Conservation (phyloP, 805 yeast species). For the Pichia phayaonensis region DNA sequence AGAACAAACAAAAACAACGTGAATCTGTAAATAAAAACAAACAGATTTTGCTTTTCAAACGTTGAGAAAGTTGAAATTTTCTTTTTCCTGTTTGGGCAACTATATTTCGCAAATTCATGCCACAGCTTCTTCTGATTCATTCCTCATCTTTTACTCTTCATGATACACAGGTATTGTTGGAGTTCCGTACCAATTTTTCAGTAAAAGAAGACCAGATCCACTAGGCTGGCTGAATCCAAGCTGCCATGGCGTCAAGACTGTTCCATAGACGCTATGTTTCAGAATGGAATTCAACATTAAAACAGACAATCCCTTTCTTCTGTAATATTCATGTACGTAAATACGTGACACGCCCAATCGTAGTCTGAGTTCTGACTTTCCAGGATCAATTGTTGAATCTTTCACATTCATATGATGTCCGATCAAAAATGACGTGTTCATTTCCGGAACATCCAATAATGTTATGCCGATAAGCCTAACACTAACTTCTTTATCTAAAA, state of each 20-base stretch:
- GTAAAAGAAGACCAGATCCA: slow-evolving; percentile 49
- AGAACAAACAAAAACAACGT: background rate
- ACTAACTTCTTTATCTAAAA: background rate
- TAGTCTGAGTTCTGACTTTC: slow-evolving; percentile 6
- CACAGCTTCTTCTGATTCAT: slow-evolving; percentile 40
- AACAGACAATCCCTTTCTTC: slow-evolving; percentile 44
- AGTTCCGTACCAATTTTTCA: slow-evolving; percentile 36
- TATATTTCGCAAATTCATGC: slow-evolving; percentile 39
- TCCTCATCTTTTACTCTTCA: background rate
- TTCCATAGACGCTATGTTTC: slow-evolving; percentile 40
- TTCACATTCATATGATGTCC: slow-evolving; percentile 2
- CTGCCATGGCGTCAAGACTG: slow-evolving; percentile 30
- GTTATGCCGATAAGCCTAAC: slow-evolving; percentile 2
- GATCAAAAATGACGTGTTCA: background rate
- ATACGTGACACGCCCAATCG: slow-evolving; percentile 41
- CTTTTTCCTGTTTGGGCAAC: slow-evolving; percentile 27
- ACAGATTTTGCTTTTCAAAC: background rate
- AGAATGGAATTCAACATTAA: slow-evolving; percentile 37
- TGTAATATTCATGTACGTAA: slow-evolving; percentile 33
- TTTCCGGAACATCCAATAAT: background rate
- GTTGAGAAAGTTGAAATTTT: background rate
- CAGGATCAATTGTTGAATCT: background rate
- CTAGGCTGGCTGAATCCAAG: slow-evolving; percentile 69
- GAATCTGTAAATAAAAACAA: background rate
- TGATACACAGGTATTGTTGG: slow-evolving; percentile 4